A percentile compares a stretch with the other conserved stretches of the same genome.
phyloP scores from a whole-genome alignment of 345 rosid genomes.

The Corchorus olitorius region DNA sequence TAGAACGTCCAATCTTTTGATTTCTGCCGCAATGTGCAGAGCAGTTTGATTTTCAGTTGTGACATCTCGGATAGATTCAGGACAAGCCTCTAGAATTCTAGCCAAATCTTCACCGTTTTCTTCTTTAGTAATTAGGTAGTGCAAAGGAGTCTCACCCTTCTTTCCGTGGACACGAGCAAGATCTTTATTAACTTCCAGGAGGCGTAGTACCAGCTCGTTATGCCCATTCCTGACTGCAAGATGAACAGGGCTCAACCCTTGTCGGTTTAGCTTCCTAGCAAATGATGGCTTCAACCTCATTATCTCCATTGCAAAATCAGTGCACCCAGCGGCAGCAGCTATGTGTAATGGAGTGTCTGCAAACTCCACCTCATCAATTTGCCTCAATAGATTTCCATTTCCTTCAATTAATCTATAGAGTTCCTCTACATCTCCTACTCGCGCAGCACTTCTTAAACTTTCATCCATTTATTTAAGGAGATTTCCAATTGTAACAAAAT shows the following conservation, averaged over 20 bases:
- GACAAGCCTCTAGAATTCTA: constrained; percentile 23
- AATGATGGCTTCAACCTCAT: constrained; percentile 13
- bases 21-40: constrained; percentile 26
- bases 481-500: too few species aligned
- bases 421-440: too few species aligned
- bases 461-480: too few species aligned
- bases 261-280: constrained; percentile 2
- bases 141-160: background rate
- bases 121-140: background rate
- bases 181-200: background rate
- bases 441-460: too few species aligned
- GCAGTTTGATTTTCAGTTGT: constrained; percentile 24
- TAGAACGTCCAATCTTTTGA: background rate
- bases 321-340: constrained; percentile 2
- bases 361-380: constrained; percentile 20
- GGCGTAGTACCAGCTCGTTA: background rate
- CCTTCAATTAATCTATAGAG: constrained; percentile 13
- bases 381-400: constrained; percentile 20
- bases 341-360: too few species aligned
- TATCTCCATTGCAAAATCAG: constrained; percentile 1
- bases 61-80: constrained; percentile 26
- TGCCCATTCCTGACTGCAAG: background rate
- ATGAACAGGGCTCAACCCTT: background rate
- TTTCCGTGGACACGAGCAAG: background rate
- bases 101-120: constrained; percentile 24